Percentiles rank a stretch among this genome's conserved stretches.
Conservation (phyloP, 1,284 basidiomycete genomes). For the Anthracocystis walkeri region DNA sequence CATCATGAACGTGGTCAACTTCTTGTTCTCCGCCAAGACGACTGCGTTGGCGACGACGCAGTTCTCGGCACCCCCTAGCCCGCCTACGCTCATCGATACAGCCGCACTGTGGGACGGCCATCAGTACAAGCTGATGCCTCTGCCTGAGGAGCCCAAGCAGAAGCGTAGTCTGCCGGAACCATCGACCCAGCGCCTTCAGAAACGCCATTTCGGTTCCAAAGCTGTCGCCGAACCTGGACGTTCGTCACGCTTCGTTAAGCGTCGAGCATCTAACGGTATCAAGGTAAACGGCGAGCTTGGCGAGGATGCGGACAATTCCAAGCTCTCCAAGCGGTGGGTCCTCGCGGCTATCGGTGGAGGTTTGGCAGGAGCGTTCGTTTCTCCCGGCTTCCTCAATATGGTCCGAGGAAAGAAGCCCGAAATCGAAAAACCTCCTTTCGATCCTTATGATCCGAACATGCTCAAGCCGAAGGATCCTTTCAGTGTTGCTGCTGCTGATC, state of each 20-base stretch:
- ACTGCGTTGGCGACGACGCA: constrained; percentile 26
- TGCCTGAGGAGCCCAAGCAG: constrained; percentile 14
- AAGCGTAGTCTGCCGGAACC: constrained; percentile 10
- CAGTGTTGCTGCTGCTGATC: constrained; percentile 15
- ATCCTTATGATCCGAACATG: constrained; percentile 39
- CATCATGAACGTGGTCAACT: constrained; percentile 32
- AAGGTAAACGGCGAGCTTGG: neutral
- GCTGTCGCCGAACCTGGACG: neutral
- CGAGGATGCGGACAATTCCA: neutral
- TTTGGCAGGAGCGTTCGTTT: neutral
- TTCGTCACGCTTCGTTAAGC: constrained; percentile 9
- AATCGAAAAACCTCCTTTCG: constrained; percentile 26
- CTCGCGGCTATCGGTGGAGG: neutral
- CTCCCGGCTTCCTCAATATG: constrained; percentile 6
- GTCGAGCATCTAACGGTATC: neutral
- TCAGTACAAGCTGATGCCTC: constrained; percentile 10
- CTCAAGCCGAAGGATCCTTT: constrained; percentile 29
- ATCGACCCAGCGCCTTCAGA: neutral
- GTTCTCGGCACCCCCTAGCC: constrained; percentile 31
- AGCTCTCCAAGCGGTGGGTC: constrained; percentile 16
- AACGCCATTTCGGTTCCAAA: neutral
- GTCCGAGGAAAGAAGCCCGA: constrained; percentile 4
- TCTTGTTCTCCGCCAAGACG: constrained; percentile 32
- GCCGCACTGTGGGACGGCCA: constrained; percentile 33
- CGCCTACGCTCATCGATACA: constrained; percentile 38